phyloP scores from a whole-genome alignment of 208 protist species.

The Leishmania lainsoni region DNA sequence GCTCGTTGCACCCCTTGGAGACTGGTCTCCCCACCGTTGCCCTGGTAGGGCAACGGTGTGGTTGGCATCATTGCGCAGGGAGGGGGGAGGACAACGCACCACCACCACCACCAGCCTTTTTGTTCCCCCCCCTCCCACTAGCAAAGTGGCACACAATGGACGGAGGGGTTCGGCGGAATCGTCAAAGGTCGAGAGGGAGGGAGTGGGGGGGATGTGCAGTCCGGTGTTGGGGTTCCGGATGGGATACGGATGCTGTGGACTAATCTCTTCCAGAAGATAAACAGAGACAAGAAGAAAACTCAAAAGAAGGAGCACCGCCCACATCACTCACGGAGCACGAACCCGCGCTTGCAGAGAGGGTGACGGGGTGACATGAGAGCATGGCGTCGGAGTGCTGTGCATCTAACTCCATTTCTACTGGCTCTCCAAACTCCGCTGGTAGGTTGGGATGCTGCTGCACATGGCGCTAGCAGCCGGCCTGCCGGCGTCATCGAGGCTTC shows the following conservation, averaged over 20 bases:
- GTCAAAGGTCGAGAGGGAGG: background rate
- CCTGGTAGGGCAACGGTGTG: background rate
- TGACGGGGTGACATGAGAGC: background rate
- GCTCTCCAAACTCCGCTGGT: constrained; percentile 10
- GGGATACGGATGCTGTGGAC: background rate
- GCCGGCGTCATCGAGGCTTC: constrained; percentile 1
- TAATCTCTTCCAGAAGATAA: background rate
- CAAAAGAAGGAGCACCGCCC: background rate
- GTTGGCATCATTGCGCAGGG: background rate
- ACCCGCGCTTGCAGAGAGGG: background rate
- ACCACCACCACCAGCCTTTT: background rate
- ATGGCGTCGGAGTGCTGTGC: background rate
- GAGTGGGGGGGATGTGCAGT: background rate
- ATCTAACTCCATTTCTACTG: background rate
- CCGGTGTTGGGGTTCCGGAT: background rate
- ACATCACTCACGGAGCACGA: background rate
- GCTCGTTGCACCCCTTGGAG: background rate
- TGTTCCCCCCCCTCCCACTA: background rate
- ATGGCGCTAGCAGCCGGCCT: background rate
- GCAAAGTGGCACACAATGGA: background rate
- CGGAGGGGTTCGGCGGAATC: background rate
- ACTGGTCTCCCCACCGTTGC: background rate
- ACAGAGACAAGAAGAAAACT: background rate
- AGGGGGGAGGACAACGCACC: background rate
- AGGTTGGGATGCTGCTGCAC: constrained; percentile 22